These are phyloP conservation scores for Knoxia roxburghii DNA, from an alignment of 257 asterid genomes.

Conservation along the genomic window DNA sequence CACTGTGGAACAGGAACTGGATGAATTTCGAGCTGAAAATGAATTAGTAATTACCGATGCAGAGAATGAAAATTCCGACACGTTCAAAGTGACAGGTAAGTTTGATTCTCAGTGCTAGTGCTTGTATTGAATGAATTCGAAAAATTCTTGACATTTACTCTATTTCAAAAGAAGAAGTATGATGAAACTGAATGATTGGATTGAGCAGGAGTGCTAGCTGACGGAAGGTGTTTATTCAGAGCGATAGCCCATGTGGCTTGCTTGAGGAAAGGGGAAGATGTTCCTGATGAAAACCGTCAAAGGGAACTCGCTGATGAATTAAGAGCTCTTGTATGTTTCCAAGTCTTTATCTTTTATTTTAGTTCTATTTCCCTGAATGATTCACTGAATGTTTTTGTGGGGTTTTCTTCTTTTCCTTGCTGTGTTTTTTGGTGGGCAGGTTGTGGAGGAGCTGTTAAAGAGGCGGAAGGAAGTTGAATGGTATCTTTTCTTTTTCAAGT, in stretches of 20 bases:
- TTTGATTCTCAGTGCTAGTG: background rate
- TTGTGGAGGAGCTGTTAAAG: constrained; percentile 69
- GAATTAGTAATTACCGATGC: constrained; percentile 10
- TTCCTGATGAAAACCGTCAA: constrained; percentile 69
- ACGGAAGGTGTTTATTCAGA: constrained; percentile 78
- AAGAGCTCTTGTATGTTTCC: constrained; percentile 58
- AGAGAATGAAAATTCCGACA: constrained; percentile 18
- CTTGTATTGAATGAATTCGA: background rate
- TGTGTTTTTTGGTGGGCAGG: constrained; percentile 32
- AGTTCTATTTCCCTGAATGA: background rate
- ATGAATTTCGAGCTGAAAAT: background rate
- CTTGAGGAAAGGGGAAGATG: constrained; percentile 56
- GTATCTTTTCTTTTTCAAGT: constrained; percentile 20
- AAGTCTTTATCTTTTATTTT: background rate
- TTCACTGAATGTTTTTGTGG: background rate
- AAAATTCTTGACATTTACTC: background rate
- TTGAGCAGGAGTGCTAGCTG: constrained; percentile 60
- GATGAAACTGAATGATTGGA: constrained; percentile 2
- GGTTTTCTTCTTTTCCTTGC: background rate
- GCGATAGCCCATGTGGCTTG: constrained; percentile 80
- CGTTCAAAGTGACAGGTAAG: constrained; percentile 60
- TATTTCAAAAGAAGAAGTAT: background rate
- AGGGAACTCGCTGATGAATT: constrained; percentile 81
- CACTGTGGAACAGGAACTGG: constrained; percentile 10
- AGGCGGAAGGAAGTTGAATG: constrained; percentile 83